Percentiles rank a stretch among this genome's conserved stretches.
Evolutionary conservation across 148 eudicot species (phyloP).

Genomic region (Rhododendron simsii): DNA sequence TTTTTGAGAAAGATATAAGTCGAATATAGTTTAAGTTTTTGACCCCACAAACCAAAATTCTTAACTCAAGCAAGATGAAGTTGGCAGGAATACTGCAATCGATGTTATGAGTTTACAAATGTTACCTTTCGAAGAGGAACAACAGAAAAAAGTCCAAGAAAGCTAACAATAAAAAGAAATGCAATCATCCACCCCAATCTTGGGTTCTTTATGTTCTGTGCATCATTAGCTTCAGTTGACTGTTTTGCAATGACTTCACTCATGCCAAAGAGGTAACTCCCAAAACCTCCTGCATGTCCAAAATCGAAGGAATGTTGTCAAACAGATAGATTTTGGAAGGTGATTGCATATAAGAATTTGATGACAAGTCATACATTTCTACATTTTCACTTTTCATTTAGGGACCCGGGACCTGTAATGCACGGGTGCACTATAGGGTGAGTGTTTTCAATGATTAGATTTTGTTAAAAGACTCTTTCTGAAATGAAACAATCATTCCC

Average conservation of each 20-base stretch:
- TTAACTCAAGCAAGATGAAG: neutral
- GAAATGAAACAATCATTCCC: too few relatives aligned
- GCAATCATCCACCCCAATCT: constrained; percentile 67
- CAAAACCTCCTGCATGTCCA: constrained; percentile 69
- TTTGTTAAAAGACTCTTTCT: too few relatives aligned
- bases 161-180: constrained; percentile 82
- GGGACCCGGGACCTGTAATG: too few relatives aligned
- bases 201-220: constrained; percentile 55
- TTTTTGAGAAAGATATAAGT: neutral
- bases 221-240: constrained; percentile 30
- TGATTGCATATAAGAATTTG: too few relatives aligned
- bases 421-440: too few relatives aligned
- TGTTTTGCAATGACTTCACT: constrained; percentile 55
- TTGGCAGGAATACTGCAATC: neutral
- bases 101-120: neutral
- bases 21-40: neutral
- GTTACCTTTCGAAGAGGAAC: constrained; percentile 82
- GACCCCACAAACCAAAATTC: neutral
- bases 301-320: neutral
- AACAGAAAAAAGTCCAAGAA: constrained; percentile 75
- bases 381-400: too few relatives aligned
- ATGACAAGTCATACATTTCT: too few relatives aligned
- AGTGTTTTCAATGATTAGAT: too few relatives aligned
- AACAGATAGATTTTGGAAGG: neutral
- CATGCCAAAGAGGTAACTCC: constrained; percentile 85